Base-by-base conservation (phyloP, 192 early-diverging fungal species). In the Entomortierella beljakovae region DNA sequence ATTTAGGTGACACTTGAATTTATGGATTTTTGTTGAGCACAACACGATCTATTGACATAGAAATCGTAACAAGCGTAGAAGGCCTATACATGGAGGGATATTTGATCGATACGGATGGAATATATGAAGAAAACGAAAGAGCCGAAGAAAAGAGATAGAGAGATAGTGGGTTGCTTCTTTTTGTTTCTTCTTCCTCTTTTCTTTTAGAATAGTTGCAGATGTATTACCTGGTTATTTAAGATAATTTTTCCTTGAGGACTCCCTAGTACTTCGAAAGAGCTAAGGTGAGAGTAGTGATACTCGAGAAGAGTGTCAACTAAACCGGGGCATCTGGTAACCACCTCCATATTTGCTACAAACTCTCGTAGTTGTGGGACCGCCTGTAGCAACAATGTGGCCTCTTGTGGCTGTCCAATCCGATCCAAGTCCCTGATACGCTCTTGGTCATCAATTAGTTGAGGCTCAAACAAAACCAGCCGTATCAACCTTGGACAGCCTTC, bases 391-490 rank as follows among this genome's bases (percentile, higher is more conserved):
- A 61, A 23, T 10, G 58, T 38, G 40, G 61, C 15, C 9, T 43
- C 59, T 10, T 53, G 62, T 1, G 62, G 34, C 34, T 26, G 51
- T 4, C 62, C 46, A 7, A 6, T 16, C 18, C 35, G 38, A 2
- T 22, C 9, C 22, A 42, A 25, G 5, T 57, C 65, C 51, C 50
- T 54, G 23, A 23, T 38, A 13, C 28, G 29, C 18, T 37, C 1
- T 4, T 50, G 8, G 2, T 68, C 65, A 16, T 68, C 65, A 5
- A 68, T 32, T 37, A 71, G 20, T 6, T 62, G 42, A 31, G 69
- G 59, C 51, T 71, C 69, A 38, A 62, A 62, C 59, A 71, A 32
- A 3, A 71, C 69, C 20, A 71, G 40, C 8, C 69, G 69, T 2
- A 18, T 43, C 1, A 71, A n/a, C 11, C 51, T 49, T 15, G 69